Conservation (phyloP, 345 rosid genomes). For the Syzygium grande region DNA sequence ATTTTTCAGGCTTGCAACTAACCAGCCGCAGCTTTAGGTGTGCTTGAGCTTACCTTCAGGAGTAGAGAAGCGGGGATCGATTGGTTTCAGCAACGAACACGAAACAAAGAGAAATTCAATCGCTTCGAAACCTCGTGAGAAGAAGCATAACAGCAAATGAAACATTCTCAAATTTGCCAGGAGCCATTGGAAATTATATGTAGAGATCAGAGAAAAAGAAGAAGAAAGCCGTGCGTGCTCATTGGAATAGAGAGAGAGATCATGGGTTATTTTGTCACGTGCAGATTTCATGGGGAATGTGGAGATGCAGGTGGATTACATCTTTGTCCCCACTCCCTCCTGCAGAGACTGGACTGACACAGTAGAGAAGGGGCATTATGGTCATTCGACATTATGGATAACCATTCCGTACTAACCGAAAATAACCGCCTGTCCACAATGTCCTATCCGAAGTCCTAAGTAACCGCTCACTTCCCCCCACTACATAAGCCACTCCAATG, state of each 20-base stretch:
- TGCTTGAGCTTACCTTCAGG: not conserved
- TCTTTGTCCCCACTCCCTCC: not conserved
- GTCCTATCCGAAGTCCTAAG: not conserved
- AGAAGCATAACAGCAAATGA: not conserved
- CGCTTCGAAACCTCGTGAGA: not conserved
- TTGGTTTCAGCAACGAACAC: not conserved
- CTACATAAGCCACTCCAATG: slow-evolving; percentile 25
- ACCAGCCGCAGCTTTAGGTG: not conserved
- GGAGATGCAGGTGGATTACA: not conserved
- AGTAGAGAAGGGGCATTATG: not conserved
- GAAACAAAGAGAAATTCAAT: not conserved
- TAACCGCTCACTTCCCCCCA: slow-evolving; percentile 17
- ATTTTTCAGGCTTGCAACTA: not conserved
- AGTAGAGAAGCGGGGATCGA: not conserved
- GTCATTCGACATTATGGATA: not conserved
- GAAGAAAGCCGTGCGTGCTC: not conserved
- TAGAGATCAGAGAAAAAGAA: not conserved
- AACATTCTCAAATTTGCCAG: not conserved
- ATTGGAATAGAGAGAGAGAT: not conserved
- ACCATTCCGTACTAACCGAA: slow-evolving; percentile 11
- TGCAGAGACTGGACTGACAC: not conserved
- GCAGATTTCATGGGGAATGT: not conserved
- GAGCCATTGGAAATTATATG: not conserved
- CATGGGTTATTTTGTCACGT: not conserved
- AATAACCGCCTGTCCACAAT: slow-evolving; percentile 18